A percentile compares a stretch with the other conserved stretches of the same genome.
Conservation (phyloP, 225 moss, liverwort and hornwort genomes). For the Anthoceros angustus region DNA sequence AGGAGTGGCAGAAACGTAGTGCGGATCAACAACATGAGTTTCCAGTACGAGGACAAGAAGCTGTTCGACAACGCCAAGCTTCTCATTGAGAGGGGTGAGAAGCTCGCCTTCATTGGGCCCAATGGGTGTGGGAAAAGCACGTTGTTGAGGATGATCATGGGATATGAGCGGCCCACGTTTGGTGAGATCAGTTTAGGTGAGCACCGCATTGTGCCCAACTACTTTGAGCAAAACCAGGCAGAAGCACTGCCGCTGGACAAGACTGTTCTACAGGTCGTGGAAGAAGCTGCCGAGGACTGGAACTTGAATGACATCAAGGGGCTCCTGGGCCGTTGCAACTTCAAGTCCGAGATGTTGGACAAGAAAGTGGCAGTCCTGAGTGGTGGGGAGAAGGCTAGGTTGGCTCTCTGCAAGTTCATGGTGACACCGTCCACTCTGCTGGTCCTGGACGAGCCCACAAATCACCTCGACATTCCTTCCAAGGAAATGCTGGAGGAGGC, state of each 20-base stretch:
- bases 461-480: conserved; percentile 87
- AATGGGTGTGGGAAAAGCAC: conserved; percentile 97
- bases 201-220: conserved; percentile 75
- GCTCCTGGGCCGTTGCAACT: conserved; percentile 86
- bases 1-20: conserved; percentile 75
- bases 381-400: conserved; percentile 94
- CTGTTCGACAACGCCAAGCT: conserved; percentile 66
- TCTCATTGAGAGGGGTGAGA: conserved; percentile 82
- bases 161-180: conserved; percentile 34
- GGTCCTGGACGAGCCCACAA: conserved; percentile 86
- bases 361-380: conserved; percentile 73
- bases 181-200: conserved; percentile 66
- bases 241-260: conserved; percentile 61
- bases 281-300: conserved; percentile 94
- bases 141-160: conserved; percentile 62
- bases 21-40: conserved; percentile 41
- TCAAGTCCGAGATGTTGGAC: conserved; percentile 81
- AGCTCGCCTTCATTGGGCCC: conserved; percentile 82
- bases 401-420: conserved; percentile 96
- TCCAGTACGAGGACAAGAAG: conserved; percentile 52
- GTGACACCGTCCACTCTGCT: conserved; percentile 85
- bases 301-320: conserved; percentile 84
- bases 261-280: conserved; percentile 73
- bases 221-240: conserved; percentile 97
- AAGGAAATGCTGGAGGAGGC: conserved; percentile 99